A percentile compares a stretch with the other conserved stretches of the same genome.
Evolutionary conservation across 2,329 filamentous ascomycete species (phyloP).

Genomic region (Colletotrichum tabaci): DNA sequence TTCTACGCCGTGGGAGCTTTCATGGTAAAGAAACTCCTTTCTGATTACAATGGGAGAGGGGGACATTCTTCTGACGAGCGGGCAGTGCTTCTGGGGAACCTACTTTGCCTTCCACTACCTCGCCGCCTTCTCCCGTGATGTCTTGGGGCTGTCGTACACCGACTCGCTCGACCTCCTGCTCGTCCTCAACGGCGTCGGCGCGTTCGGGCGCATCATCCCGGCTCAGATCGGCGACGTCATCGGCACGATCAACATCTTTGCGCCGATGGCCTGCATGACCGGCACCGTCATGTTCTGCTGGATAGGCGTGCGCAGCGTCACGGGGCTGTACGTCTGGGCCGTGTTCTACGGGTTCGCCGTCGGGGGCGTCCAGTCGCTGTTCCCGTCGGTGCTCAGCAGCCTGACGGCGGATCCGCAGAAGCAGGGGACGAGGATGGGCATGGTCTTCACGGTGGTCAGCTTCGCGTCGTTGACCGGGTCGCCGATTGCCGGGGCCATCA

Average conservation of each 20-base stretch:
- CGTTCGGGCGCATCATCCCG: slow-evolving; percentile 64
- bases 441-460: slow-evolving; percentile 58
- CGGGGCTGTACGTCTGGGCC: slow-evolving; percentile 48
- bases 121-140: slow-evolving; percentile 61
- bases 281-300: slow-evolving; percentile 50
- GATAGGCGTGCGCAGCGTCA: slow-evolving; percentile 45
- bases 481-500: slow-evolving; percentile 52
- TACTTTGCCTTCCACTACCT: slow-evolving; percentile 75
- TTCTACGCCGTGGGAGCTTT: slow-evolving; percentile 55
- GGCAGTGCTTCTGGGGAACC: slow-evolving; percentile 63
- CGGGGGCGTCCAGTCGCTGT: slow-evolving; percentile 50
- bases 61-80: slow-evolving; percentile 35
- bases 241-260: slow-evolving; percentile 67
- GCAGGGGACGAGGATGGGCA: slow-evolving; percentile 60
- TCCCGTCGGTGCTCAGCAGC: slow-evolving; percentile 56
- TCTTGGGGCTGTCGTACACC: slow-evolving; percentile 49
- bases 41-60: neutral
- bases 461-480: slow-evolving; percentile 60
- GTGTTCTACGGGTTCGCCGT: slow-evolving; percentile 50
- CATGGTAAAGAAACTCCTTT: slow-evolving; percentile 40
- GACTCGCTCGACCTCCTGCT: slow-evolving; percentile 62
- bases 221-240: slow-evolving; percentile 63
- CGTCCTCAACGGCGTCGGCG: slow-evolving; percentile 67
- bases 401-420: slow-evolving; percentile 57
- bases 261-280: slow-evolving; percentile 52